Conservation (phyloP, 495 filamentous ascomycete genomes). For the Penicillium coprophilum region DNA sequence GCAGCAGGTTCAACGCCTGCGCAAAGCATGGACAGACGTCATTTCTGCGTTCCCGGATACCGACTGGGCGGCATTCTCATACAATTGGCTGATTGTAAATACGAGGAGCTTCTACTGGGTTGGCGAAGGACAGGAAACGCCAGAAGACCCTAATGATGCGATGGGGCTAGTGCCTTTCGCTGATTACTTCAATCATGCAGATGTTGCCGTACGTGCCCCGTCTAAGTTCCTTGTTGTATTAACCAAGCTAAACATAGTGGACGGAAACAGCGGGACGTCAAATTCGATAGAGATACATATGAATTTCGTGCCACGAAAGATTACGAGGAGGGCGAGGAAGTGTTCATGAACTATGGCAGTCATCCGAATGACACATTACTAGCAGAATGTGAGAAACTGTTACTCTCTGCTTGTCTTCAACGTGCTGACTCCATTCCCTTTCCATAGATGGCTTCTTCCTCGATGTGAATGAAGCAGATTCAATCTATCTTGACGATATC, state of each 20-base stretch:
- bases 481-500: constrained; percentile 65
- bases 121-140: constrained; percentile 49
- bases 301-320: constrained; percentile 54
- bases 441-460: constrained; percentile 71
- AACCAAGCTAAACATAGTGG: background rate
- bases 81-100: constrained; percentile 81
- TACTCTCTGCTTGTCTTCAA: background rate
- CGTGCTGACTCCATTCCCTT: background rate
- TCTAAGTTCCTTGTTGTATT: constrained; percentile 1
- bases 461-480: constrained; percentile 65
- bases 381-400: constrained; percentile 59
- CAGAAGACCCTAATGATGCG: constrained; percentile 60
- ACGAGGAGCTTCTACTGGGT: constrained; percentile 79
- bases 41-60: constrained; percentile 52
- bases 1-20: constrained; percentile 62
- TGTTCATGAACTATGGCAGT: constrained; percentile 76
- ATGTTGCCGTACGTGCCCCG: constrained; percentile 42
- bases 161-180: constrained; percentile 83
- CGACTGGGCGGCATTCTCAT: constrained; percentile 55
- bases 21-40: constrained; percentile 59
- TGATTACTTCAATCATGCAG: constrained; percentile 83
- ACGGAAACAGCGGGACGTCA: constrained; percentile 56
- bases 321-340: constrained; percentile 67
- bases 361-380: constrained; percentile 81
- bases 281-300: constrained; percentile 59